phyloP scores from a whole-genome alignment of 2,329 filamentous ascomycete genomes.

The Alternaria viburni region DNA sequence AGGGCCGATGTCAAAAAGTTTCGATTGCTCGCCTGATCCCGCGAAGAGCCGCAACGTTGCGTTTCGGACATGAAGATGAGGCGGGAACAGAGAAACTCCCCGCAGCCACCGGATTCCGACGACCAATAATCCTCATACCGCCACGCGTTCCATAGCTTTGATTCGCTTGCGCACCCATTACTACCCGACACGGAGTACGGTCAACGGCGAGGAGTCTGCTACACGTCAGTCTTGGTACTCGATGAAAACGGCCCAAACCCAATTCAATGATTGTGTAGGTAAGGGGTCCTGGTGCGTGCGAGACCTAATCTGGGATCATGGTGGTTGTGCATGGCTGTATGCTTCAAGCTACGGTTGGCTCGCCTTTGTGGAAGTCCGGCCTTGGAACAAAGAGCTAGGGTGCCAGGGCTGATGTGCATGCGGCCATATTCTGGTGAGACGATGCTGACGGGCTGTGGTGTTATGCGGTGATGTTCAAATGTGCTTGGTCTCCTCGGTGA shows the following conservation, averaged over 20 bases:
- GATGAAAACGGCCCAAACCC: constrained; percentile 6
- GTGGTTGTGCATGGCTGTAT: constrained; percentile 22
- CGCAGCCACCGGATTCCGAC: constrained; percentile 23
- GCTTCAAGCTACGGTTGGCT: constrained; percentile 19
- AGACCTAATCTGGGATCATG: constrained; percentile 7
- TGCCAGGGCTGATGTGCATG: background rate
- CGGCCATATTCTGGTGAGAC: background rate
- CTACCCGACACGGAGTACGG: constrained; percentile 28
- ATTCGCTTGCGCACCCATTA: constrained; percentile 27
- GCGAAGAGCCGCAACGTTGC: background rate
- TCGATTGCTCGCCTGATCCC: background rate
- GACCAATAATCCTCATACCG: constrained; percentile 25
- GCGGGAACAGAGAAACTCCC: constrained; percentile 14
- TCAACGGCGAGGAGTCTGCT: constrained; percentile 6
- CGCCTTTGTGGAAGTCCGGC: constrained; percentile 9
- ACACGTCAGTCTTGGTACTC: constrained; percentile 12
- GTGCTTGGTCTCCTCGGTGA: background rate
- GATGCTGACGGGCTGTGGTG: background rate
- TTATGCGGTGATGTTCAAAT: background rate
- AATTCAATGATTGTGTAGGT: background rate
- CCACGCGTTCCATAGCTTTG: constrained; percentile 17
- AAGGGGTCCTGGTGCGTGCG: constrained; percentile 18
- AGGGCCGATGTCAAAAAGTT: background rate
- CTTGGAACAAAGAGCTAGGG: constrained; percentile 10
- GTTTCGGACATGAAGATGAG: constrained; percentile 38